A percentile compares a stretch with the other conserved stretches of the same genome.
Evolutionary conservation across 2,329 filamentous ascomycete species (phyloP).

Genomic region (Aspergillus sp.): DNA sequence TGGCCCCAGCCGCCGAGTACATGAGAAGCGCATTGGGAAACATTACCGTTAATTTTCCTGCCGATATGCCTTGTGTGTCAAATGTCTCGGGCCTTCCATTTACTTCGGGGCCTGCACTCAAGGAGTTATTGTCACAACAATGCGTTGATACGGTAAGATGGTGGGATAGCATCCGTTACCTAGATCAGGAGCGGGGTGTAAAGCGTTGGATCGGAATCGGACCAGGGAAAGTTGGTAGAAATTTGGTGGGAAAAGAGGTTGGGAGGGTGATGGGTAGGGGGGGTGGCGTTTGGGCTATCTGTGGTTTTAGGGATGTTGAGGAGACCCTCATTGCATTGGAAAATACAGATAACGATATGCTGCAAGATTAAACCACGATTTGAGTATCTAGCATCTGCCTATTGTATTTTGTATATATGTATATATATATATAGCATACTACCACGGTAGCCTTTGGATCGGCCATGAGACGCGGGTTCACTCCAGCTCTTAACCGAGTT

Average conservation of each 20-base stretch:
- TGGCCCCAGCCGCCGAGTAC: slow-evolving; percentile 76
- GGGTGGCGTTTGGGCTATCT: slow-evolving; percentile 90
- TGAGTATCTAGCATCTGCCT: neutral
- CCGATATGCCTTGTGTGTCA: slow-evolving; percentile 72
- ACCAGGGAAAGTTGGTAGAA: slow-evolving; percentile 88
- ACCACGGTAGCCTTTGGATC: neutral
- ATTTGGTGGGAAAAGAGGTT: slow-evolving; percentile 92
- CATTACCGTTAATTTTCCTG: slow-evolving; percentile 70
- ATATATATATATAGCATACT: neutral
- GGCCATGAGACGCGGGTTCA: neutral
- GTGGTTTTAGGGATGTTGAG: slow-evolving; percentile 73
- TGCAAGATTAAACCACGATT: slow-evolving; percentile 29
- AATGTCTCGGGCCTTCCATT: slow-evolving; percentile 85
- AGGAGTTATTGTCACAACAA: slow-evolving; percentile 74
- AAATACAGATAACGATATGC: slow-evolving; percentile 53
- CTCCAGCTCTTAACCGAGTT: neutral
- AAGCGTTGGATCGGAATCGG: slow-evolving; percentile 88
- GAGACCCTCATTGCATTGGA: slow-evolving; percentile 65
- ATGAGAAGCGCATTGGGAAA: slow-evolving; percentile 69
- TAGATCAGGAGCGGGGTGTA: slow-evolving; percentile 80
- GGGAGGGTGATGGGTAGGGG: slow-evolving; percentile 80
- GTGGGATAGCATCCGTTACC: slow-evolving; percentile 90
- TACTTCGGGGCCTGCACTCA: slow-evolving; percentile 68
- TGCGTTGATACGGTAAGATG: slow-evolving; percentile 90
- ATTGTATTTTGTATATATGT: neutral